A percentile compares a stretch with the other conserved stretches of the same genome.
Conservation (phyloP, 225 moss, liverwort and hornwort species). For the Straminergon stramineum region DNA sequence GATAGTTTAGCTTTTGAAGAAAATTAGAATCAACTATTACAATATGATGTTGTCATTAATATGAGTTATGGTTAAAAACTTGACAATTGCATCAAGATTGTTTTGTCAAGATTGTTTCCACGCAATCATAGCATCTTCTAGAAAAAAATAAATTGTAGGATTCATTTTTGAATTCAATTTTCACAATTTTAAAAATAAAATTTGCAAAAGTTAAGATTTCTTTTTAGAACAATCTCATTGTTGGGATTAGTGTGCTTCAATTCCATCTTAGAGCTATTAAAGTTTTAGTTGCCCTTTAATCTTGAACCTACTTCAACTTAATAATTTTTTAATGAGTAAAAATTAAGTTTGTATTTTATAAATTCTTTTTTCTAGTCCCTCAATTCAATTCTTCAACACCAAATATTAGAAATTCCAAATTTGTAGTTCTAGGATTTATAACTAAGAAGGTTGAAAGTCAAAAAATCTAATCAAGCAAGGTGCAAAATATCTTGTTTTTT, state of each 20-base stretch:
- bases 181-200: not conserved
- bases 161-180: not conserved
- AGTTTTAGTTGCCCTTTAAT: rapidly evolving
- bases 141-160: not conserved
- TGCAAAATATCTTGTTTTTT: not conserved
- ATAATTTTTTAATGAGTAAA: not conserved
- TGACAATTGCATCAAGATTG: too few relatives aligned
- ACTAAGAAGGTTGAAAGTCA: not conserved
- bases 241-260: not conserved
- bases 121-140: not conserved
- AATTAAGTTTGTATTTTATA: not conserved
- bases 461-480: too few relatives aligned
- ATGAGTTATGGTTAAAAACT: too few relatives aligned
- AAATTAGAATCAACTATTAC: too few relatives aligned
- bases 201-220: not conserved
- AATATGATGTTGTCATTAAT: too few relatives aligned
- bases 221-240: not conserved
- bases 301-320: not conserved
- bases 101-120: not conserved
- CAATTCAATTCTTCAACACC: not conserved
- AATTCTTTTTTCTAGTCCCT: too few relatives aligned
- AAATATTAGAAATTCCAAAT: not conserved
- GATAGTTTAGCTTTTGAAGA: too few relatives aligned
- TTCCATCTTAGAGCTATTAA: not conserved
- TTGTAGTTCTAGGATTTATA: not conserved